Base-by-base conservation (phyloP, 2,329 filamentous ascomycete species). In the Exophiala alcalophila region DNA sequence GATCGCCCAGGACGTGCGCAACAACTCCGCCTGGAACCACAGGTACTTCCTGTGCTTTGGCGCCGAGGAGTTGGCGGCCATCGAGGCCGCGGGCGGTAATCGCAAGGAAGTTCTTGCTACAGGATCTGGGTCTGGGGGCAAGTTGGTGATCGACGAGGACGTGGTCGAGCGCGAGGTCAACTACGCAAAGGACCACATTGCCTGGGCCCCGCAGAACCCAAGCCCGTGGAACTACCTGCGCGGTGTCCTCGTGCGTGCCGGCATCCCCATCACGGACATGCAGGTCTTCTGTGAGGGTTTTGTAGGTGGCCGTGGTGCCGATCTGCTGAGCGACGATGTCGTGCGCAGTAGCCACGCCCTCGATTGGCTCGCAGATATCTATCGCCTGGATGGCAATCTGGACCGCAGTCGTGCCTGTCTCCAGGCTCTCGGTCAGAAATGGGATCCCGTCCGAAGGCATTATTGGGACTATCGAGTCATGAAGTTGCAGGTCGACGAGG, bases 21-120 rank as follows among this genome's bases (percentile, higher is more conserved):
- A 98, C 70, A 98, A 98, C 65, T 92, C 86, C 30, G 92, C 91
- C 11, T 98, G 92, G 92, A 94, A 91, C 54, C 91, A 98, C 71
- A 83, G 92, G 37, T 97, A 92, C 73, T 95, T 91, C 64, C 64
- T 97, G n/a, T 80, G 91, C 12, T 94, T 96, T 77, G 62, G 71
- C 76, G 71, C 64, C 16, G 67, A 66, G 19, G 59, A 65, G 44
- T 63, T 61, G 47, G 65, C 45, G 59, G 34, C 38, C 6, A 40
- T 54, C 47, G 74, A 78, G 53, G 70, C 69, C 18, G 33, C 47
- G 15, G 27, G 43, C 16, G 40, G 36, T 14, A 50, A 39, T 34
- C 32, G 49, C n/a, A 49, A 49, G 12, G 45, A 52, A 5, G 36
- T 52, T 11, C 36, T 52, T 20, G 36, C 20, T 2, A n/a, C n/a